Evolutionary conservation across 345 rosid genomes (phyloP).

Genomic region (Brassica cretica): DNA sequence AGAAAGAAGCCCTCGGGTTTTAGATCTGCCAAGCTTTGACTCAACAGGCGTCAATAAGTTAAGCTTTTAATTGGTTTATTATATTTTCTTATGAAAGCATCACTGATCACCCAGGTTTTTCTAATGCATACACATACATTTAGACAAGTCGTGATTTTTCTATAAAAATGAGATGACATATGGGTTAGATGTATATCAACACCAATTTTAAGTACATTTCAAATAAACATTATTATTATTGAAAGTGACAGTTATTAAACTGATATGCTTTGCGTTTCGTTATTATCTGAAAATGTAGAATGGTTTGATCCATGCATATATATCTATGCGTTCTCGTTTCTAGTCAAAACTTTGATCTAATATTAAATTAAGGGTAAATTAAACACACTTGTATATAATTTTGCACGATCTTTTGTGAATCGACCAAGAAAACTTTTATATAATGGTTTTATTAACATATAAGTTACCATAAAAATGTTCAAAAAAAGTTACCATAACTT

Average conservation of each 20-base stretch:
- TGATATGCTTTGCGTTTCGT: background rate
- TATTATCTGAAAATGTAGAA: background rate
- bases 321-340: background rate
- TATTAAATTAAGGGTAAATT: background rate
- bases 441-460: background rate
- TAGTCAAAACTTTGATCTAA: background rate
- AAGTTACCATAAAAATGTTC: background rate
- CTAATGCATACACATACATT: background rate
- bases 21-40: slow-evolving; percentile 35
- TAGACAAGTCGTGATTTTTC: background rate
- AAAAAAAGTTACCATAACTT: background rate
- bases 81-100: background rate
- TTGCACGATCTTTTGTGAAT: background rate
- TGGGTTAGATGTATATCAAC: slow-evolving; percentile 5
- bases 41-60: slow-evolving; percentile 39
- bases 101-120: slow-evolving; percentile 3
- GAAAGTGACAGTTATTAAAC: background rate
- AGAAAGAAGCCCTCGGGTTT: slow-evolving; percentile 19
- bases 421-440: background rate
- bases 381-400: background rate
- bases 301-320: slow-evolving; percentile 18
- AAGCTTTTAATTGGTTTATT: background rate
- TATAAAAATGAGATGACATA: background rate
- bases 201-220: background rate
- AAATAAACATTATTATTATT: background rate